These are phyloP conservation scores for Ophiocordyceps polyrhachis-furcata DNA, from an alignment of 2,329 filamentous ascomycete species.

Conservation along the genomic window DNA sequence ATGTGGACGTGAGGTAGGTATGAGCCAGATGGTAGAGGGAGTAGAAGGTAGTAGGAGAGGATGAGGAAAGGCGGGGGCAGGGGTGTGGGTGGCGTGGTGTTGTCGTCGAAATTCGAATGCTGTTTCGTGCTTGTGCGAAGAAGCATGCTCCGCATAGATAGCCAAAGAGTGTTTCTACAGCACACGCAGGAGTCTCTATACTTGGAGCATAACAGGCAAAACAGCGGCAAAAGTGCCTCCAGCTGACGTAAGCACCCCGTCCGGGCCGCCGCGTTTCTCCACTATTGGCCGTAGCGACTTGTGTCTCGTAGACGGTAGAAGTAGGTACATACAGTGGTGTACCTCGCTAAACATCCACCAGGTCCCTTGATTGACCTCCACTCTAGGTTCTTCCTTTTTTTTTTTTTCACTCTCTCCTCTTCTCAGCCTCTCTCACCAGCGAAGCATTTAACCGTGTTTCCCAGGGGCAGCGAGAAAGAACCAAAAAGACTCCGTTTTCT, in stretches of 20 bases:
- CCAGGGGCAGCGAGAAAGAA: background rate
- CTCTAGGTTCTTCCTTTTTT: slow-evolving; percentile 2
- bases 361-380: slow-evolving; percentile 1
- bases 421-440: background rate
- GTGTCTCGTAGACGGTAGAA: background rate
- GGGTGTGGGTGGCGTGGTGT: no score
- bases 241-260: background rate
- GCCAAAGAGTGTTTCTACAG: background rate
- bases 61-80: no score
- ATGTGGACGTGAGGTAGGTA: no score
- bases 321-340: no score
- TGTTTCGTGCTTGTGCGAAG: no score
- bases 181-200: background rate
- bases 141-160: no score
- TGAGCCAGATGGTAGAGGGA: background rate
- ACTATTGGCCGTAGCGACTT: background rate
- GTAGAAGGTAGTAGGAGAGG: background rate
- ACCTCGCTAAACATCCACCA: background rate
- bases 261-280: background rate
- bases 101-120: no score
- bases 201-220: background rate
- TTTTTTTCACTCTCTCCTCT: no score
- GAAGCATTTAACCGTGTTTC: background rate
- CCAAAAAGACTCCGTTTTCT: background rate
- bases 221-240: background rate